Conservation (phyloP, 176 grass and related monocot genomes). For the Avena insularis region DNA sequence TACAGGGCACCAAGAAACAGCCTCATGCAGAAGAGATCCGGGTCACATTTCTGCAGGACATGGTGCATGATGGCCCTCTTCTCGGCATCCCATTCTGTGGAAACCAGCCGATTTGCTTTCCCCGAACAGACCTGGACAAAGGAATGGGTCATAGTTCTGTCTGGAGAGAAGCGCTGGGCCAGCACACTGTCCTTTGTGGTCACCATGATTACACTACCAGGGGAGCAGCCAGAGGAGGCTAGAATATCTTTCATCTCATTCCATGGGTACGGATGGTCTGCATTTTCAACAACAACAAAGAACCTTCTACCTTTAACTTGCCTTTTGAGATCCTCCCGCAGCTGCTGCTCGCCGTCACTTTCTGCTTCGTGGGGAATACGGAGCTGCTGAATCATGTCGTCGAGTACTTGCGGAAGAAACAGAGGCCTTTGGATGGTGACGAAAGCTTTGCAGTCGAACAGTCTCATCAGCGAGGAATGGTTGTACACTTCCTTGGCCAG, state of each 20-base stretch:
- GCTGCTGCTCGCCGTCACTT: not conserved
- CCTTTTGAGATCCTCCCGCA: not conserved
- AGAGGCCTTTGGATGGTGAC: not conserved
- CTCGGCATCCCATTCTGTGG: not conserved
- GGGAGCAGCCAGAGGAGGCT: not conserved
- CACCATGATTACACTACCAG: constrained; percentile 22
- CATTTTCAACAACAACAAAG: not conserved
- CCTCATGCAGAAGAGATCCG: constrained; percentile 20
- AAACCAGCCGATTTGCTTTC: not conserved
- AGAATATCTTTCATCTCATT: not conserved
- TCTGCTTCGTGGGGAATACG: not conserved
- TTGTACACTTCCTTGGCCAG: not conserved
- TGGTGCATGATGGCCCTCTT: not conserved
- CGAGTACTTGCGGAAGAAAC: not conserved
- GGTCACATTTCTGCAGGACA: not conserved
- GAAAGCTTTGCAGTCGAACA: not conserved
- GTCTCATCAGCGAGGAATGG: not conserved
- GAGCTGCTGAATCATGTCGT: not conserved
- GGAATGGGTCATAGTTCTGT: not conserved
- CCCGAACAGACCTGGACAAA: not conserved
- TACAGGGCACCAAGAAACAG: not conserved
- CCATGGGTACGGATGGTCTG: not conserved
- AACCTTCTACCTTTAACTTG: not conserved
- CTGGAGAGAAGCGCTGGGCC: not conserved
- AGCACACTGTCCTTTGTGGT: constrained; percentile 11